Evolutionary conservation across 208 protist species (phyloP), one percentile per base, ranked within the genome.

Genomic region (Crithidia fasciculata): DNA sequence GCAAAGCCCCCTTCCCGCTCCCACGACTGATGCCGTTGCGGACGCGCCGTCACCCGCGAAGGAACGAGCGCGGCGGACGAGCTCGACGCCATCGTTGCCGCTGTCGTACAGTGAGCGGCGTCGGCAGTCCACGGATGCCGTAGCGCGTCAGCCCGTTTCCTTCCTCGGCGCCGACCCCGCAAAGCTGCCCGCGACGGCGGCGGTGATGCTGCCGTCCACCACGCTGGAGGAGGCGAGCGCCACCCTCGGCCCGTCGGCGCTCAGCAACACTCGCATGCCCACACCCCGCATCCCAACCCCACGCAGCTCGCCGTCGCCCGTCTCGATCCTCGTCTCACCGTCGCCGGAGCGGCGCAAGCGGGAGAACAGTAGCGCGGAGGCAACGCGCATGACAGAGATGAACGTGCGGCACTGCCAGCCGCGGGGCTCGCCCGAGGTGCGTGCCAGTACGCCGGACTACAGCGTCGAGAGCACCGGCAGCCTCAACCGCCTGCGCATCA

Each of bases 401-500:
- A 70, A 50, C 71, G n/a, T 52, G 50, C 63, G 53, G 44, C 10
- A 39, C 47, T 16, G n/a, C 28, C 40, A 50, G 50, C 0, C 56
- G 52, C 28, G 40, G 19, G 18, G 41, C 50, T 47, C 57, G 55
- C 63, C 54, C 1, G 71, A 62, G 61, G 74, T 53, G 41, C 52
- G 65, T 12, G 54, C 54, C 41, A 53, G 4, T 55, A 47, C 58
- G 53, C 62, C 53, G 9, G 71, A 72, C 66, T 80, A 71, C 81
- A 77, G 62, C 44, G 69, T 80, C 3, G 67, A 78, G 59, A 64
- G 65, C 53, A 57, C 69, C 41, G 67, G 71, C 60, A 70, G 65
- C 50, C n/a, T 52, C 50, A 52, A 78, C 39, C 58, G 63, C 12
- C 70, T 87, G 43, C 84, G 81, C 62, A 88, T 89, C 66, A 89